Percentiles rank a stretch among this genome's conserved stretches.
Evolutionary conservation across 177 flowering plant genomes (phyloP).

Genomic region (Vitis hybrid): DNA sequence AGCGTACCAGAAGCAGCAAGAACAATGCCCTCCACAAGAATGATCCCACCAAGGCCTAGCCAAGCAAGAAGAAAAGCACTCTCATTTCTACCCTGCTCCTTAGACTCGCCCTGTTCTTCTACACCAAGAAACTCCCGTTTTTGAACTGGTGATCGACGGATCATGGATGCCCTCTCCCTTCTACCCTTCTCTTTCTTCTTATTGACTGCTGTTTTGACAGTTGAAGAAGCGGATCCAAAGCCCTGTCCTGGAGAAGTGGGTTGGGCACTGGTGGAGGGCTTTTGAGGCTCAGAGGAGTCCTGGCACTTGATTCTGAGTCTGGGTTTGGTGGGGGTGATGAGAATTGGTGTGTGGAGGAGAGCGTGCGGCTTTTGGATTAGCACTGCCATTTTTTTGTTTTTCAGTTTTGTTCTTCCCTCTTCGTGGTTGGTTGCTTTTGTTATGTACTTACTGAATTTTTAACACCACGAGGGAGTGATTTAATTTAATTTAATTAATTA

Average conservation of each 20-base stretch:
- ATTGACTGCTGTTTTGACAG: conserved; percentile 6
- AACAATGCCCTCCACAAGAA: conserved; percentile 60
- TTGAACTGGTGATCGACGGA: conserved; percentile 58
- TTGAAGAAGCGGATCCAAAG: conserved; percentile 39
- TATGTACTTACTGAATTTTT: background rate
- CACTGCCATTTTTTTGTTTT: conserved; percentile 46
- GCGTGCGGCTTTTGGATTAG: conserved; percentile 26
- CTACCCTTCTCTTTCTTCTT: conserved; percentile 40
- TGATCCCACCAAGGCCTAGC: conserved; percentile 66
- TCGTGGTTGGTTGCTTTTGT: conserved; percentile 5
- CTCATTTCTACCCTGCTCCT: conserved; percentile 47
- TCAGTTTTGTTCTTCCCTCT: conserved; percentile 19
- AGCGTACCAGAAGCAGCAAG: conserved; percentile 70
- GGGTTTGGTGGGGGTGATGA: conserved; percentile 18
- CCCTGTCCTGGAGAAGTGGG: conserved; percentile 38
- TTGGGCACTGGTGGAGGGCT: conserved; percentile 15
- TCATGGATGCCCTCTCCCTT: conserved; percentile 44
- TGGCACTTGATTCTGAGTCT: conserved; percentile 27
- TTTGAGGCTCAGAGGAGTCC: conserved; percentile 14
- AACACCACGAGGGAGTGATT: no score
- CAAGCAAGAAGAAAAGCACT: conserved; percentile 69
- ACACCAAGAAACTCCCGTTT: conserved; percentile 39
- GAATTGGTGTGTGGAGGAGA: background rate
- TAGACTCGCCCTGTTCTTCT: conserved; percentile 22
- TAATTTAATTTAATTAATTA: no score